phyloP scores from a whole-genome alignment of 495 filamentous ascomycete species.

The Umbilicaria muhlenbergii region DNA sequence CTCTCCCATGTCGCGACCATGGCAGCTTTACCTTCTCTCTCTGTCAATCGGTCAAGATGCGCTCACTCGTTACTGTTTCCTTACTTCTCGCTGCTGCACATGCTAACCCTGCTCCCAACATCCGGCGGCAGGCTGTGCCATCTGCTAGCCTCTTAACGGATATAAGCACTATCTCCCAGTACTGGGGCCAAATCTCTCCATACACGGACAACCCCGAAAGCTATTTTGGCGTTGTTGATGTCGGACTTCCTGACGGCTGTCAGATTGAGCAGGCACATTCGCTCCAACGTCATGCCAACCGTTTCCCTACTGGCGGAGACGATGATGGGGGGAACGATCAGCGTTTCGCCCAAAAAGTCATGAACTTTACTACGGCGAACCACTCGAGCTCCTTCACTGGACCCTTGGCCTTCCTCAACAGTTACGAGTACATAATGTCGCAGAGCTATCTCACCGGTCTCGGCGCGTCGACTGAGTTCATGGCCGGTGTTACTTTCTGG shows the following conservation, averaged over 20 bases:
- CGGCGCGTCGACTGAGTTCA: slow-evolving; percentile 34
- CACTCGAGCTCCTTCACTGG: slow-evolving; percentile 22
- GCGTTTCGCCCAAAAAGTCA: slow-evolving; percentile 28
- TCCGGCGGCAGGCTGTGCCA: neutral
- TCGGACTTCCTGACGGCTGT: slow-evolving; percentile 33
- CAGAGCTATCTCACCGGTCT: slow-evolving; percentile 26
- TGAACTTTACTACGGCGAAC: slow-evolving; percentile 26
- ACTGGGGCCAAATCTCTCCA: slow-evolving; percentile 31
- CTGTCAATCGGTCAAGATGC: no score
- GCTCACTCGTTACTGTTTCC: no score
- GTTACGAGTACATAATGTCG: slow-evolving; percentile 32
- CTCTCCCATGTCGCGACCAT: no score
- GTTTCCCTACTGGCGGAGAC: slow-evolving; percentile 25
- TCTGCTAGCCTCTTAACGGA: slow-evolving; percentile 8
- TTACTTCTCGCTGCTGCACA: no score
- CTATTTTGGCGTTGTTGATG: slow-evolving; percentile 26
- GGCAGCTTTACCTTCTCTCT: no score
- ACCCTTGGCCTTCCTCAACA: slow-evolving; percentile 32
- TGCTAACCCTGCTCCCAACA: neutral
- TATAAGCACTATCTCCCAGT: slow-evolving; percentile 11
- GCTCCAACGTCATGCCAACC: slow-evolving; percentile 37
- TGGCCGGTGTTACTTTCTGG: slow-evolving; percentile 34
- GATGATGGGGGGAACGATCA: slow-evolving; percentile 31
- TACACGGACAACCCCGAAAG: slow-evolving; percentile 26
- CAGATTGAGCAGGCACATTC: slow-evolving; percentile 35